phyloP scores from a whole-genome alignment of 202 grass and related monocot species.

The Schoenoplectus triqueter region DNA sequence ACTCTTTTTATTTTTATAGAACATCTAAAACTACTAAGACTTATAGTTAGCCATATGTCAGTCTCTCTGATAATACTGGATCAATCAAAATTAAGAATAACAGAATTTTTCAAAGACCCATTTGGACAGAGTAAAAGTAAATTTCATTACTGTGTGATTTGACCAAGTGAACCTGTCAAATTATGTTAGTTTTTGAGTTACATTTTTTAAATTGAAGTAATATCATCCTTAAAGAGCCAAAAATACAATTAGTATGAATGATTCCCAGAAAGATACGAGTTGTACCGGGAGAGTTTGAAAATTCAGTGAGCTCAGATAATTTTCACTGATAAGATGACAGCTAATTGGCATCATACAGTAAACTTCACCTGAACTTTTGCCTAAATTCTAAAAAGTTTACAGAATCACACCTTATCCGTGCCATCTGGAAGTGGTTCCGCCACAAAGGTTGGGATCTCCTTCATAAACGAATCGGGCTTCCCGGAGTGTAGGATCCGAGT shows the following conservation, averaged over 20 bases:
- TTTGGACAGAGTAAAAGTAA: background rate
- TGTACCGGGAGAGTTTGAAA: background rate
- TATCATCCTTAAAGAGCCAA: background rate
- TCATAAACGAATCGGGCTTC: slow-evolving; percentile 57
- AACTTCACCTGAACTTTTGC: slow-evolving; percentile 1
- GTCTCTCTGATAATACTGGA: background rate
- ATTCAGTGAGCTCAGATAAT: background rate
- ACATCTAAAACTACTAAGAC: background rate
- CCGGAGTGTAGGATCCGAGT: slow-evolving; percentile 94
- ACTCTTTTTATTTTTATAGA: background rate
- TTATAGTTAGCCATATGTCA: background rate
- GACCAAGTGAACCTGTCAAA: background rate
- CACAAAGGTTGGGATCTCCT: slow-evolving; percentile 94
- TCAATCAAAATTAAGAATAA: background rate
- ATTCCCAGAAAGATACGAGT: background rate
- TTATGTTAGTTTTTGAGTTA: background rate
- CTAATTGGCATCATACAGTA: slow-evolving; percentile 10
- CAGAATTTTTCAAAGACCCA: background rate
- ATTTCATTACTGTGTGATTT: background rate
- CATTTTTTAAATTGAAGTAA: background rate
- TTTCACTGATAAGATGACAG: background rate
- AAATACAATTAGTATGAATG: background rate
- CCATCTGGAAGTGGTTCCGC: slow-evolving; percentile 70
- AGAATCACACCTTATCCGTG: slow-evolving; percentile 61
- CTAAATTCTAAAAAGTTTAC: background rate